Percentiles rank a stretch among this genome's conserved stretches.
These are phyloP conservation scores for Cercospora nicotianae DNA, from an alignment of 2,329 filamentous ascomycete species.

Conservation along the genomic window DNA sequence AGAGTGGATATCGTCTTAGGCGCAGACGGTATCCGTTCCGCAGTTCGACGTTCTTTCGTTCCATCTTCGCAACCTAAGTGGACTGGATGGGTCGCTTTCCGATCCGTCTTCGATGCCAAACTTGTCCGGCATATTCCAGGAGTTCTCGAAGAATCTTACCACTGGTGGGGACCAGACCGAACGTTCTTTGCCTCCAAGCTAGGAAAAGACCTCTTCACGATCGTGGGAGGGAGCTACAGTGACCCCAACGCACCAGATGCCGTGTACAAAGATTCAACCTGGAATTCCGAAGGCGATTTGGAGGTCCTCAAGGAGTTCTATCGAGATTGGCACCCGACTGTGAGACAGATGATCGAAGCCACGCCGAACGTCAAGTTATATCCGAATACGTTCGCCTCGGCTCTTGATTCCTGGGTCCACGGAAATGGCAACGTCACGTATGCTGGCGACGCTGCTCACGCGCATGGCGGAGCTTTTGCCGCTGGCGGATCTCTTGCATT, in stretches of 20 bases:
- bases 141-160: slow-evolving; percentile 40
- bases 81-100: slow-evolving; percentile 43
- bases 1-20: slow-evolving; percentile 39
- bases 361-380: slow-evolving; percentile 39
- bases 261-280: slow-evolving; percentile 13
- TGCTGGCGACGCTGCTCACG: slow-evolving; percentile 44
- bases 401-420: slow-evolving; percentile 38
- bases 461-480: slow-evolving; percentile 43
- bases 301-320: slow-evolving; percentile 19
- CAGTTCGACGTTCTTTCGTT: slow-evolving; percentile 34
- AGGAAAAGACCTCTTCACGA: slow-evolving; percentile 34
- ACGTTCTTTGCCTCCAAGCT: slow-evolving; percentile 38
- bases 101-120: slow-evolving; percentile 40
- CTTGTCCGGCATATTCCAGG: slow-evolving; percentile 38
- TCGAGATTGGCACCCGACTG: slow-evolving; percentile 36
- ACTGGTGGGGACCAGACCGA: slow-evolving; percentile 35
- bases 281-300: slow-evolving; percentile 21
- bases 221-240: slow-evolving; percentile 35
- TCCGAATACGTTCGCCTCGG: slow-evolving; percentile 39
- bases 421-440: slow-evolving; percentile 35
- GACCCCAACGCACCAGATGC: slow-evolving; percentile 20
- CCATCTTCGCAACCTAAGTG: slow-evolving; percentile 38
- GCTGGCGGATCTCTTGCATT: slow-evolving; percentile 44
- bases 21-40: slow-evolving; percentile 44
- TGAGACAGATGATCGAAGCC: slow-evolving; percentile 38